Base-by-base conservation (phyloP, 768 basidiomycete species). In the Phanerochaete carnosa region DNA sequence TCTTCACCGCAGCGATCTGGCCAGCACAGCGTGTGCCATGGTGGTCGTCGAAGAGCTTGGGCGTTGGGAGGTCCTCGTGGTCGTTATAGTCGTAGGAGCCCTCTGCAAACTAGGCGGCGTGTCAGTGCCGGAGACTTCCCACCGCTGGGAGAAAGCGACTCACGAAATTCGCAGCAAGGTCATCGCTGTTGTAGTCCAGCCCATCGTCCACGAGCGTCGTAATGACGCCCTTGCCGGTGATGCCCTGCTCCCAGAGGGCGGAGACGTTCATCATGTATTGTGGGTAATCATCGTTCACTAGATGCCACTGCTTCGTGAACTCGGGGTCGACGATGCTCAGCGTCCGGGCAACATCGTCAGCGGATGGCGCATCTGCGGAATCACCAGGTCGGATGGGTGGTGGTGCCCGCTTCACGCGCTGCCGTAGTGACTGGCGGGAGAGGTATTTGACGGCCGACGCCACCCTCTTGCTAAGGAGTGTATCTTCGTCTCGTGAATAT, bases 1-100 rank as follows among this genome's bases (percentile, higher is more conserved):
- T 99, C 70, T 91, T 92, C 15, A 81, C 86, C 1, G 97, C 97
- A 23, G 92, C 95, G 52, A 99, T 86, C 74, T 99, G 96, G 29
- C 97, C 97, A 1, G 96, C 96, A 72, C 97, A 99, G 1, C 97
- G 90, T 0, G 97, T 99, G 12, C 97, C 97, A 70, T 99, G 97
- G 66, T 93, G 92, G 66, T 99, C 97, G 64, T 98, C 95, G 26
- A 80, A 82, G 46, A 95, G 85, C 59, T 88, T 83, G 0, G 97
- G 97, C 33, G 88, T 89, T 11, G 97, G 97, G 6, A 98, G 79
- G 15, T 85, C 78, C 28, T 85, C 85, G 68, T 98, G 94, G 69
- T 96, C 94, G 72, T 99, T 99, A 73, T 94, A 99, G 73, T 99
- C 95, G 70, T 94, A 91, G 0, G 95, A 98, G 61, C 95, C 87